phyloP scores from a whole-genome alignment of 106 monocot species.

The Acanthochlamys bracteata region DNA sequence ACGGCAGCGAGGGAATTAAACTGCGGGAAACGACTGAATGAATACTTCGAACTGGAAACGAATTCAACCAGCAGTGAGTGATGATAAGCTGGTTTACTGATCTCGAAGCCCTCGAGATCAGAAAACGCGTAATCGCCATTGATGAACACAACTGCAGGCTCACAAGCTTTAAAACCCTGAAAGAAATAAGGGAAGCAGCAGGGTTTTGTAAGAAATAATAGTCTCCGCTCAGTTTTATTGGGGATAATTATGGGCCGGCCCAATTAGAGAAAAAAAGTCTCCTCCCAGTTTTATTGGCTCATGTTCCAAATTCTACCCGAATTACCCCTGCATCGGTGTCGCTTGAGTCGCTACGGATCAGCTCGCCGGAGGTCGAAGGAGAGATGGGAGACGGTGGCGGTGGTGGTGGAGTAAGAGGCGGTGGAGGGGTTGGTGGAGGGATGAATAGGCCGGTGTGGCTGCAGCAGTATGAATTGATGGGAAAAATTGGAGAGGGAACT shows the following conservation, averaged over 20 bases:
- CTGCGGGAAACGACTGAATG: conserved; percentile 7
- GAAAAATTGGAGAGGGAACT: conserved; percentile 99
- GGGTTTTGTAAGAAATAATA: no score
- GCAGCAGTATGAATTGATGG: conserved; percentile 85
- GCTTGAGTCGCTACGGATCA: not conserved
- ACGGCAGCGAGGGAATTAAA: not conserved
- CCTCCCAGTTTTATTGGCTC: no score
- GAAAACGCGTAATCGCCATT: no score
- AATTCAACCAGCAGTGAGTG: not conserved
- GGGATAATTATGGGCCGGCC: no score
- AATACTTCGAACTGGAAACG: conserved; percentile 8
- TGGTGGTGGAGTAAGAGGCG: no score
- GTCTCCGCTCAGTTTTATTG: no score
- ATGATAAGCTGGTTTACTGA: conserved; percentile 8
- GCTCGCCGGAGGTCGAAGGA: no score
- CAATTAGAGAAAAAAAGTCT: no score
- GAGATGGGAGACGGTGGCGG: conserved; percentile 30
- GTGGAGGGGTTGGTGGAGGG: conserved; percentile 23
- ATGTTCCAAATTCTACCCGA: no score
- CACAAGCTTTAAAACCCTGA: not conserved
- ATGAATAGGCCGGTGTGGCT: conserved; percentile 81
- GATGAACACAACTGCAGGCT: no score
- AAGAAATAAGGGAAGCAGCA: no score
- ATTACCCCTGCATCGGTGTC: no score
- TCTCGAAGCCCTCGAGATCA: conserved; percentile 27